Evolutionary conservation across 2,329 filamentous ascomycete species (phyloP).

Genomic region (Fonsecaea erecta): DNA sequence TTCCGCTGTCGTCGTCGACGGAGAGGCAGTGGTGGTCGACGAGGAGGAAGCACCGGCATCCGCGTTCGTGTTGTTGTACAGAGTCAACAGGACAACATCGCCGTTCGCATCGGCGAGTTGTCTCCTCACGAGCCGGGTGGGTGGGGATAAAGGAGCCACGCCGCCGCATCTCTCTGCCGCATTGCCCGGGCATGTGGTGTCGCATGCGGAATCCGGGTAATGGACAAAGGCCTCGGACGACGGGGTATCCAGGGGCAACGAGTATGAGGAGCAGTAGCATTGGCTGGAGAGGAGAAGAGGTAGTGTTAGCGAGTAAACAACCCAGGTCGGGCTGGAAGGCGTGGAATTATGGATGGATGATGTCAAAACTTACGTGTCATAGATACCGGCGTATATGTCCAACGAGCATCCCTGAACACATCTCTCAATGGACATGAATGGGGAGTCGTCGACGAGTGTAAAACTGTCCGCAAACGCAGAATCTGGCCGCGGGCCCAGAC

Average conservation of each 20-base stretch:
- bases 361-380: constrained; percentile 23
- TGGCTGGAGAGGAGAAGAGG: constrained; percentile 4
- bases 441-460: constrained; percentile 22
- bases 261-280: constrained; percentile 28
- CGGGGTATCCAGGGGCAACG: background rate
- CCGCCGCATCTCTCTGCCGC: constrained; percentile 31
- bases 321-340: background rate
- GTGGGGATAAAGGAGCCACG: constrained; percentile 1
- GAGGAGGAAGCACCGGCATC: background rate
- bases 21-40: background rate
- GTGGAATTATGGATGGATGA: no score
- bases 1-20: background rate
- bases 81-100: constrained; percentile 23
- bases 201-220: constrained; percentile 32
- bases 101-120: constrained; percentile 19
- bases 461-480: constrained; percentile 25
- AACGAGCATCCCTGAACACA: constrained; percentile 26
- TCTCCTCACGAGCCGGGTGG: constrained; percentile 5
- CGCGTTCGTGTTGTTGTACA: constrained; percentile 31
- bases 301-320: background rate
- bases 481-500: constrained; percentile 26
- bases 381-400: constrained; percentile 19
- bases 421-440: constrained; percentile 27
- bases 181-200: constrained; percentile 31
- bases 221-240: constrained; percentile 19